These are phyloP conservation scores for Colletotrichum sp. DNA, from an alignment of 2,329 filamentous ascomycete species.

Conservation along the genomic window DNA sequence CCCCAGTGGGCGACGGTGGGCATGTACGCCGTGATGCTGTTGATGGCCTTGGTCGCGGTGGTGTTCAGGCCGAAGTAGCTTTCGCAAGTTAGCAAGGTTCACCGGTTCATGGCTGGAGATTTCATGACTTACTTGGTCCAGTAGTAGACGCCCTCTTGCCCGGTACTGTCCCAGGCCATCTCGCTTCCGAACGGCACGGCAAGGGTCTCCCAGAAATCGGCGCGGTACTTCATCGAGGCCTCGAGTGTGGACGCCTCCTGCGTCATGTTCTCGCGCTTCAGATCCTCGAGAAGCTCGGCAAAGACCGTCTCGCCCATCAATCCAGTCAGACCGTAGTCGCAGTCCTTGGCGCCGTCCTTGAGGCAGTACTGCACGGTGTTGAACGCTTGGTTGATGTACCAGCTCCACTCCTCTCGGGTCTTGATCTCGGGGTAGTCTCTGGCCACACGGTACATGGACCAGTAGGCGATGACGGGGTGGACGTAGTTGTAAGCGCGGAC, in stretches of 20 bases:
- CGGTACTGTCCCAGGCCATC: conserved; percentile 68
- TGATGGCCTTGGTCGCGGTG: conserved; percentile 53
- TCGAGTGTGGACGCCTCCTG: conserved; percentile 38
- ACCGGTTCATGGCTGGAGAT: neutral
- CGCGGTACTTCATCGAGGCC: conserved; percentile 51
- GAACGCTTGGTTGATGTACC: conserved; percentile 62
- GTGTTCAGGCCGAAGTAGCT: conserved; percentile 52
- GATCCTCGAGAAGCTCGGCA: conserved; percentile 55
- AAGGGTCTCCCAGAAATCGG: conserved; percentile 52
- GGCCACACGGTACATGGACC: conserved; percentile 60
- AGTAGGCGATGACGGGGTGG: conserved; percentile 60
- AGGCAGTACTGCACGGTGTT: conserved; percentile 49
- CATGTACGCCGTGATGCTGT: conserved; percentile 60
- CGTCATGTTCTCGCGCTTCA: conserved; percentile 47
- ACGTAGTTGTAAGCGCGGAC: conserved; percentile 65
- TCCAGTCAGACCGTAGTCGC: conserved; percentile 48
- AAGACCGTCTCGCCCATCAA: conserved; percentile 67
- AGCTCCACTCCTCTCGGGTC: conserved; percentile 42
- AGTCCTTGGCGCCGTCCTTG: conserved; percentile 36
- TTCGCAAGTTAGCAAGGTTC: neutral
- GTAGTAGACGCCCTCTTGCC: conserved; percentile 65
- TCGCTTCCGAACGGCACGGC: conserved; percentile 63
- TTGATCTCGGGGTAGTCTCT: conserved; percentile 49
- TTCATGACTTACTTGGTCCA: conserved; percentile 49
- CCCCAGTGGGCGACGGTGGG: conserved; percentile 66